Evolutionary conservation across 192 early-diverging fungal species (phyloP).

Genomic region (Podila epicladia): DNA sequence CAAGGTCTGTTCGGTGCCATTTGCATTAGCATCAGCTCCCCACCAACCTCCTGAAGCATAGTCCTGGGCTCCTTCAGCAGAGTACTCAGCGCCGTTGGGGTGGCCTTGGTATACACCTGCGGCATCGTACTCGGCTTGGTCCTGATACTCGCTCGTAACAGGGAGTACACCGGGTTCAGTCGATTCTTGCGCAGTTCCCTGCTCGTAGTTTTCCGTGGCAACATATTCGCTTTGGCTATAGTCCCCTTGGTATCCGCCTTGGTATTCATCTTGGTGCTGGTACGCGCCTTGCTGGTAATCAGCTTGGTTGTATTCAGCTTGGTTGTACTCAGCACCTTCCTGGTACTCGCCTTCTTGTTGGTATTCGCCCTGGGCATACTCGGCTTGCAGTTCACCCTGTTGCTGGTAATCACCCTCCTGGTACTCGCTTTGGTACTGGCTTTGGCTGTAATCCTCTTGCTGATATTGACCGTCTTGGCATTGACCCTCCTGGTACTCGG

Average conservation of each 20-base stretch:
- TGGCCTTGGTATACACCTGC: constrained; percentile 27
- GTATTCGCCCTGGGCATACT: background rate
- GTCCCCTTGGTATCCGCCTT: background rate
- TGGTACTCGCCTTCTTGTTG: constrained; percentile 38
- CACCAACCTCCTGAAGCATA: constrained; percentile 51
- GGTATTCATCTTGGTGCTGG: constrained; percentile 2
- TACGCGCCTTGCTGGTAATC: constrained; percentile 26
- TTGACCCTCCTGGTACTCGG: constrained; percentile 2
- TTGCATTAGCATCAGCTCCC: constrained; percentile 30
- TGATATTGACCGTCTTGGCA: constrained; percentile 7
- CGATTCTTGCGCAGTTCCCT: background rate
- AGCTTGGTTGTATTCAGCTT: constrained; percentile 15
- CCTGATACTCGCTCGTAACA: constrained; percentile 44
- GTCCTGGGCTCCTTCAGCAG: constrained; percentile 54
- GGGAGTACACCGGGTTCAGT: constrained; percentile 31
- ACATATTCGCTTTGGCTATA: background rate
- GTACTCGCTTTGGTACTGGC: constrained; percentile 20
- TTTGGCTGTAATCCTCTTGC: constrained; percentile 1
- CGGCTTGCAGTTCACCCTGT: constrained; percentile 14
- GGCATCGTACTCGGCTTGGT: constrained; percentile 39
- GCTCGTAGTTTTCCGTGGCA: constrained; percentile 5
- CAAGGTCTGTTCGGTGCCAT: constrained; percentile 12
- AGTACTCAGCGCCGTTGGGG: constrained; percentile 60
- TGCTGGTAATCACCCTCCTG: constrained; percentile 33
- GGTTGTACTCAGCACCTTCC: constrained; percentile 16